phyloP scores from a whole-genome alignment of 1,284 basidiomycete genomes.

The Sanguinoderma infundibulare region DNA sequence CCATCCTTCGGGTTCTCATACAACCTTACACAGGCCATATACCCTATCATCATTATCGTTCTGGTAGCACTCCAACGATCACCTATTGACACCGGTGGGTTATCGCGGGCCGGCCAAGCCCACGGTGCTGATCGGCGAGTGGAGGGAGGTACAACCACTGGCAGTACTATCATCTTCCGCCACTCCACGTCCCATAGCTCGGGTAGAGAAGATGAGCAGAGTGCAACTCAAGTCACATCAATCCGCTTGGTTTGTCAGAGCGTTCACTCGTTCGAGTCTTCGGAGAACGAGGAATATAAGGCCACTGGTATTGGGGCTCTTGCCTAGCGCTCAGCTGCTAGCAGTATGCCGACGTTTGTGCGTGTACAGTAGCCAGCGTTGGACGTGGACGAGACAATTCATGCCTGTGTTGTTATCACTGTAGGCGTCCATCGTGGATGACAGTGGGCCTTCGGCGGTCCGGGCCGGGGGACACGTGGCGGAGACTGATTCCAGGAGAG shows the following conservation, averaged over 20 bases:
- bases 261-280: too few species aligned
- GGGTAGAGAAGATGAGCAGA: background rate
- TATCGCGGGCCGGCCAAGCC: background rate
- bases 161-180: background rate
- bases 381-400: too few species aligned
- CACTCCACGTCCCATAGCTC: background rate
- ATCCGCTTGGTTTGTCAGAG: too few species aligned
- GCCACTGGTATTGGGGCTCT: too few species aligned
- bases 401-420: too few species aligned
- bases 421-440: too few species aligned
- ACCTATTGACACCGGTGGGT: background rate
- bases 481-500: constrained; percentile 16
- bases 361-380: too few species aligned
- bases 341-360: too few species aligned
- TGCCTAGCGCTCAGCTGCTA: too few species aligned
- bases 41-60: background rate
- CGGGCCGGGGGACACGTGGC: background rate
- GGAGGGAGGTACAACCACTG: background rate
- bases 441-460: constrained; percentile 10
- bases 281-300: too few species aligned
- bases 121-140: background rate
- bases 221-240: too few species aligned
- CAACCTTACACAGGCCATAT: background rate
- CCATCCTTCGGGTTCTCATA: too few species aligned
- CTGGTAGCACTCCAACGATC: constrained; percentile 1